Conservation (phyloP, 495 filamentous ascomycete species). For the Penicillium crystallinum region DNA sequence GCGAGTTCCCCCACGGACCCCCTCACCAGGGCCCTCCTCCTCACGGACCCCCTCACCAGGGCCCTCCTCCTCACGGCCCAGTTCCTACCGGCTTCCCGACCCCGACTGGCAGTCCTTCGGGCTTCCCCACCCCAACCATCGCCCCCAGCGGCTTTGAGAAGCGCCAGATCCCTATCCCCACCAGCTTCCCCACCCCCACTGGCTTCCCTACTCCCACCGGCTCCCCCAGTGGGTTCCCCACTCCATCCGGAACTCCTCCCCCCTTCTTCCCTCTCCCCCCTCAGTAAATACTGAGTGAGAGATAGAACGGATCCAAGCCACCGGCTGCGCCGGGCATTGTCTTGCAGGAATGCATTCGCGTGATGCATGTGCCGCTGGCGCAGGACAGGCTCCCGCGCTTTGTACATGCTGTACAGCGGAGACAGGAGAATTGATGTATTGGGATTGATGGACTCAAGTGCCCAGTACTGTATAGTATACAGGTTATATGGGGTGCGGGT, state of each 20-base stretch:
- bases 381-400: neutral
- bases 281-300: neutral
- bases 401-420: neutral
- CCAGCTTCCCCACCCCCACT: neutral
- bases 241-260: neutral
- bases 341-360: neutral
- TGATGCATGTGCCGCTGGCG: neutral
- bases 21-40: neutral
- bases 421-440: neutral
- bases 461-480: neutral
- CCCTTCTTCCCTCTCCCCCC: neutral
- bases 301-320: neutral
- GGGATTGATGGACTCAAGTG: slow-evolving; percentile 2
- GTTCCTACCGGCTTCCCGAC: neutral
- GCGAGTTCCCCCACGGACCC: neutral
- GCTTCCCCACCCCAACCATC: neutral
- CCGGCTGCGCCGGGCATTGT: neutral
- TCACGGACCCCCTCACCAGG: neutral
- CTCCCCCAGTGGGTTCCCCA: neutral
- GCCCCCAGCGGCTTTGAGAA: neutral
- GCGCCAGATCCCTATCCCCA: neutral
- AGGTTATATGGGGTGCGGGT: neutral
- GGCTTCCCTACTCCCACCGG: neutral
- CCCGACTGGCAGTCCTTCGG: neutral
- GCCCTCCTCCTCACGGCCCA: neutral